Percentiles rank a stretch among this genome's conserved stretches.
These are phyloP conservation scores for Ananas comosus DNA, from an alignment of 176 grass and related monocot species.

Conservation along the genomic window DNA sequence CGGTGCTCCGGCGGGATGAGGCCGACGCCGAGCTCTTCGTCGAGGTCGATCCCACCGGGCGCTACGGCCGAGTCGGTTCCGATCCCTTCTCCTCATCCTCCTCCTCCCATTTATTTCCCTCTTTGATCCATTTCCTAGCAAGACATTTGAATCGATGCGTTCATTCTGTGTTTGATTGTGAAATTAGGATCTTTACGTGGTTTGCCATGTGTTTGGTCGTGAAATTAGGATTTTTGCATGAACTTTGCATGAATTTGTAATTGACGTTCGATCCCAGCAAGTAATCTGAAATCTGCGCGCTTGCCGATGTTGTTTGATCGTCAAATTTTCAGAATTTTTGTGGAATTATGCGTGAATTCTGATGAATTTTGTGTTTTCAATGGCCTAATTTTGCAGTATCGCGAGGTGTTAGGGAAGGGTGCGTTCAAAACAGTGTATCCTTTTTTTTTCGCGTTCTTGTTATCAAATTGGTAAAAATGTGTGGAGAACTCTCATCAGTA, in stretches of 20 bases:
- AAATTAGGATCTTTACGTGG: too few species aligned
- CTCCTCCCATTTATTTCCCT: not conserved
- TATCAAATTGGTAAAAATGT: not conserved
- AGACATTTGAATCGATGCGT: too few species aligned
- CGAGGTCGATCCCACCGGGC: slow-evolving; percentile 64
- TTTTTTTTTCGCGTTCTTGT: slow-evolving; percentile 12
- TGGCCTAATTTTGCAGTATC: slow-evolving; percentile 36
- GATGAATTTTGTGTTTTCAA: not conserved
- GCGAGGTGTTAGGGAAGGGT: slow-evolving; percentile 62
- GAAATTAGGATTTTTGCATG: too few species aligned
- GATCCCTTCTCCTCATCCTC: not conserved
- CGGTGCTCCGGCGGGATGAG: slow-evolving; percentile 13
- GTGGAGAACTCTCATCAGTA: too few species aligned
- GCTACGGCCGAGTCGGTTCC: slow-evolving; percentile 48
- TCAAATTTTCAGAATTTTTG: too few species aligned
- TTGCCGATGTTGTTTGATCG: too few species aligned
- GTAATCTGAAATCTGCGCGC: too few species aligned
- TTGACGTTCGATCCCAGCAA: too few species aligned
- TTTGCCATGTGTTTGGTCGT: too few species aligned
- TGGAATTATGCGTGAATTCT: not conserved
- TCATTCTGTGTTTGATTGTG: too few species aligned
- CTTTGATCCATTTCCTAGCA: not conserved
- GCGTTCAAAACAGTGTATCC: slow-evolving; percentile 87
- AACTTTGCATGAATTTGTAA: too few species aligned
- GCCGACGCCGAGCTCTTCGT: slow-evolving; percentile 20